Evolutionary conservation across 495 filamentous ascomycete species (phyloP), one percentile per base, ranked within the genome.

Genomic region (Penicillium soppii): DNA sequence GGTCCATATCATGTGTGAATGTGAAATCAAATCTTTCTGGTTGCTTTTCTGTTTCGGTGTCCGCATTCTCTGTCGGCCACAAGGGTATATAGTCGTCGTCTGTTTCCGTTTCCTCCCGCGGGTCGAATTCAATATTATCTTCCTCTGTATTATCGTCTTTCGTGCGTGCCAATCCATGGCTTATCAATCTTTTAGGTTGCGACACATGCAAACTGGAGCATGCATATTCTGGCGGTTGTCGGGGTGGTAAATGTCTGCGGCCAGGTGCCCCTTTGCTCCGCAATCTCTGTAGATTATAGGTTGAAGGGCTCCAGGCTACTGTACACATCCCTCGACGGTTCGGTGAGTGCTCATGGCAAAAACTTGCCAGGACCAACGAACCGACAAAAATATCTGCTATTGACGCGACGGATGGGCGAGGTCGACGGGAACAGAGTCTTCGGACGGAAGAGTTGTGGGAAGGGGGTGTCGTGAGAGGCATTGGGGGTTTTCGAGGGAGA

Each of bases 301-400:
- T 45, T 15, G 66, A 36, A 16, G 51, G 1, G 1, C 43, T 59
- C 29, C 54, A 48, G 2, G 62, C 35, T 15, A 69, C 37, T 27
- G 66, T 71, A 15, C 63, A 63, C 23, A 72, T 15, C n/a, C 57
- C 52, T 50, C 68, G 65, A 37, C 50, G 50, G 39, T 57, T 56
- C 49, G 68, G 71, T 27, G 74, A 69, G 59, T 88, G 85, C 20
- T 79, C 71, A 53, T 69, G 69, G 58, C 86, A 89, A 45, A 78
- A 74, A 39, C 83, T 76, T 40, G 85, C 88, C 53, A 78, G 69
- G 47, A 83, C 82, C 48, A 90, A 67, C 36, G 84, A 83, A 55
- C 75, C 68, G 52, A 90, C 79, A 65, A 91, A 90, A 50, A 72
- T 46, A 56, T 77, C 72, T 54, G 73, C 73, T 69, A 75, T 61